Evolutionary conservation across 2,329 filamentous ascomycete genomes (phyloP), one percentile per base, ranked within the genome.

Genomic region (Diaporthe sp.): DNA sequence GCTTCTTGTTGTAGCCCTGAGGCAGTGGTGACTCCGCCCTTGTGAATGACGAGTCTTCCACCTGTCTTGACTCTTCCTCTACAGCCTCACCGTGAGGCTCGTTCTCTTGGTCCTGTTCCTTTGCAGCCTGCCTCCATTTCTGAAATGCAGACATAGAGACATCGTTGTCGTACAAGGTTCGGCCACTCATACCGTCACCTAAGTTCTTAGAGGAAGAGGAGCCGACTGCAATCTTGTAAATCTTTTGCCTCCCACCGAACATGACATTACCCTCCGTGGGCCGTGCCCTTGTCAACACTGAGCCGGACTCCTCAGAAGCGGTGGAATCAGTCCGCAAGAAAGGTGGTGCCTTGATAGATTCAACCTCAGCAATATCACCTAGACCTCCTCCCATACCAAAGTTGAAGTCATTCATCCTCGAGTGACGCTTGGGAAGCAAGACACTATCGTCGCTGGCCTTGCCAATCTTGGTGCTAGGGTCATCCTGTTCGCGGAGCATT

Each of bases 361-460:
- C 93, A 38, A 96, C 94, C 84, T 99, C 97, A 30, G 95, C 94
- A 79, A 98, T 98, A 81, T 98, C 96, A 25, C 91, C 88, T 4
- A 98, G 87, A 0, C 84, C 86, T 22, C 88, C 88, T 85, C 87
- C 73, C 79, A 79, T 66, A 72, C 90, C 78, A 52, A 84, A 84
- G 13, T 92, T 92, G 80, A 94, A 94, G 74, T 97, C 92, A 81
- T 91, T 88, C 77, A 97, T 84, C 74, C 93, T 91, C 0, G 96
- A 98, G 77, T 94, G 92, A 71, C 95, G 90, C 80, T 95, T 96
- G 4, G 94, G 94, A 77, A 92, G 94, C 28, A 98, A 85, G 4
- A 98, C 96, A 78, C 96, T 98, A 83, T 98, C 96, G 81, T 98
- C 96, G 83, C 94, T 97, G 22, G 96, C 96, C 83, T 98, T 98